phyloP scores from a whole-genome alignment of 495 filamentous ascomycete species.

The Daldinia bambusicola region DNA sequence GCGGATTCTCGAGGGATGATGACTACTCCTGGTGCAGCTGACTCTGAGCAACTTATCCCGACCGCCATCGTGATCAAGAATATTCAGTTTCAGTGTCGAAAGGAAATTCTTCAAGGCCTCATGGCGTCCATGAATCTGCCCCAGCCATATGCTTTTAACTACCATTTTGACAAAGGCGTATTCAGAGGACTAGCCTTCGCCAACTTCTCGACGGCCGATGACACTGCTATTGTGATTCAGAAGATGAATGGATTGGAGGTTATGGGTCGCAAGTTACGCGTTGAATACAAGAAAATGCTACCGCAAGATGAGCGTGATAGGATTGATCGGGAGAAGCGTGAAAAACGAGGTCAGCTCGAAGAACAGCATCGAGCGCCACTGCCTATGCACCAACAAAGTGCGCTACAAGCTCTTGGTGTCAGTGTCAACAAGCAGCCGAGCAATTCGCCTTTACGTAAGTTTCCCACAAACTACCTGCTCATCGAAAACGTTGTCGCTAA shows the following conservation, averaged over 20 bases:
- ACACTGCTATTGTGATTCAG: constrained; percentile 90
- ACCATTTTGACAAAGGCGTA: constrained; percentile 98
- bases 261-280: constrained; percentile 90
- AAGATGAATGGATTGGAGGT: constrained; percentile 94
- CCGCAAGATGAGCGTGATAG: constrained; percentile 92
- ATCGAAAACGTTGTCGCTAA: constrained; percentile 32
- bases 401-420: constrained; percentile 83
- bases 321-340: constrained; percentile 96
- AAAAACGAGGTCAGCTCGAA: constrained; percentile 94
- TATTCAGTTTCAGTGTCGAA: constrained; percentile 97
- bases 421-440: constrained; percentile 54
- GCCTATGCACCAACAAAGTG: constrained; percentile 81
- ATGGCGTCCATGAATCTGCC: constrained; percentile 94
- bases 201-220: constrained; percentile 95
- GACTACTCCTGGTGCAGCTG: constrained; percentile 63
- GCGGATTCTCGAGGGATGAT: constrained; percentile 48
- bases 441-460: constrained; percentile 53
- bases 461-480: neutral
- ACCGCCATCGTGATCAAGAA: constrained; percentile 99
- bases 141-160: constrained; percentile 98
- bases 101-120: constrained; percentile 88
- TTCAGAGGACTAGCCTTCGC: constrained; percentile 97
- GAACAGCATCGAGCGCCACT: constrained; percentile 83
- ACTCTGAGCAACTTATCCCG: constrained; percentile 80
- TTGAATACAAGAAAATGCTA: constrained; percentile 99